Conservation (phyloP, 1,139 yeast genomes). For the Candida gigantensis region DNA sequence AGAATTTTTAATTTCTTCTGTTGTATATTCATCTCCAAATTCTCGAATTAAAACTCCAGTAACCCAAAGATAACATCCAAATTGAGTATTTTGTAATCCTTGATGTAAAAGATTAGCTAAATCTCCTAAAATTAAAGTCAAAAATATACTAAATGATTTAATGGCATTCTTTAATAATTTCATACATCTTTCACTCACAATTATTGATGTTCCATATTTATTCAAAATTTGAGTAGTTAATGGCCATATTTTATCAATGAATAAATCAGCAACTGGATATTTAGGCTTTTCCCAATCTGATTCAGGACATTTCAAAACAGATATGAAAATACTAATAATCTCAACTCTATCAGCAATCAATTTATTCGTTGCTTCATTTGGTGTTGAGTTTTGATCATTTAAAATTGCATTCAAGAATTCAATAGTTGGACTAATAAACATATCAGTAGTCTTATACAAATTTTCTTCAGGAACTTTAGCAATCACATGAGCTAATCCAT, state of each 20-base stretch:
- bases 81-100: conserved; percentile 68
- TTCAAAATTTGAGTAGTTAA: conserved; percentile 49
- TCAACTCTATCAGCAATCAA: conserved; percentile 77
- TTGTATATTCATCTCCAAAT: conserved; percentile 60
- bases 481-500: conserved; percentile 87
- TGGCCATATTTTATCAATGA: conserved; percentile 61
- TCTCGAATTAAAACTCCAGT: conserved; percentile 82
- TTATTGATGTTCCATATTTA: conserved; percentile 54
- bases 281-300: conserved; percentile 33
- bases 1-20: conserved; percentile 37
- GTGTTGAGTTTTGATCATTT: conserved; percentile 18
- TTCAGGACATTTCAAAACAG: conserved; percentile 50
- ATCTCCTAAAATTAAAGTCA: conserved; percentile 61
- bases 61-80: conserved; percentile 89
- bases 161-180: conserved; percentile 68
- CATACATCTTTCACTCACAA: conserved; percentile 72
- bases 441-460: conserved; percentile 37
- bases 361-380: conserved; percentile 22
- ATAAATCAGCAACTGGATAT: conserved; percentile 60
- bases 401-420: conserved; percentile 40
- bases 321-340: conserved; percentile 68
- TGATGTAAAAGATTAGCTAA: conserved; percentile 63
- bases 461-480: conserved; percentile 48
- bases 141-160: conserved; percentile 66
- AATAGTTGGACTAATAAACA: conserved; percentile 71